These are phyloP conservation scores for Phellinidium pouzarii DNA, from an alignment of 1,284 basidiomycete genomes.

Conservation along the genomic window DNA sequence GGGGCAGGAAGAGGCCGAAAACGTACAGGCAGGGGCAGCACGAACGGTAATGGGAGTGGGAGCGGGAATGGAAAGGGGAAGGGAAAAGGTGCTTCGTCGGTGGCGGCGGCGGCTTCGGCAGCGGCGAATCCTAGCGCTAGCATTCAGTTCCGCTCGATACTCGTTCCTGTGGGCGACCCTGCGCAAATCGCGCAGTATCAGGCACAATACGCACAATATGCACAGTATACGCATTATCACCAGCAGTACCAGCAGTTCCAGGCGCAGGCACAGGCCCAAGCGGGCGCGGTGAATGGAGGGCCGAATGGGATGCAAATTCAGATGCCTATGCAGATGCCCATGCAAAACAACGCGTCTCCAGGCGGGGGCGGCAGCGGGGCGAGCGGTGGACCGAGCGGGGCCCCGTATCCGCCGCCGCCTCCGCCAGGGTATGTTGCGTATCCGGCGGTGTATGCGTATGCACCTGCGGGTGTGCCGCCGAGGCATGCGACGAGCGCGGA, in stretches of 20 bases:
- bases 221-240: constrained; percentile 7
- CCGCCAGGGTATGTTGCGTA: not conserved
- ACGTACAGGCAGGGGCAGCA: no score
- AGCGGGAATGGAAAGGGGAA: not conserved
- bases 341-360: no score
- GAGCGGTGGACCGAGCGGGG: not conserved
- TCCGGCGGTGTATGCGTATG: not conserved
- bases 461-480: not conserved
- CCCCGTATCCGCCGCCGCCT: not conserved
- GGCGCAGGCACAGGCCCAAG: not conserved
- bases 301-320: not conserved
- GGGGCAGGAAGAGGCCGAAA: no score
- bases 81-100: not conserved
- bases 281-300: not conserved
- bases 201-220: constrained; percentile 5
- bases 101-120: not conserved
- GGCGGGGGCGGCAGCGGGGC: not conserved
- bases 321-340: no score
- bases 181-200: constrained; percentile 10
- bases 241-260: not conserved
- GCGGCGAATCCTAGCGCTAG: not conserved
- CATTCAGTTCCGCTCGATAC: constrained; percentile 9
- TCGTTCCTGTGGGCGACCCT: constrained; percentile 6
- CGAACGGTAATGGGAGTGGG: not conserved
- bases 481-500: not conserved